phyloP scores from a whole-genome alignment of 805 yeast genomes.

The Sugiyamaella qingdaonensis region DNA sequence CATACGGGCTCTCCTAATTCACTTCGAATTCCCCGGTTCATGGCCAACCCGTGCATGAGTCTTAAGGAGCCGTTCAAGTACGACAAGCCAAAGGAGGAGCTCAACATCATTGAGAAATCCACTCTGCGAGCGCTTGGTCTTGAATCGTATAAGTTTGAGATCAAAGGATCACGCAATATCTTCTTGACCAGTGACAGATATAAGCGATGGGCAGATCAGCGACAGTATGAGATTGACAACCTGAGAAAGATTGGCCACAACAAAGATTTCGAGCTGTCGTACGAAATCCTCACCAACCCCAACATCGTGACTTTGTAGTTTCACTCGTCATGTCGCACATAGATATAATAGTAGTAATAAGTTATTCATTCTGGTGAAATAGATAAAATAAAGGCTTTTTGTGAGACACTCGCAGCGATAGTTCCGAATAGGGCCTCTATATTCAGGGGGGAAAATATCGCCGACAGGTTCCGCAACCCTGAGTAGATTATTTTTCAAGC shows the following conservation, averaged over 20 bases:
- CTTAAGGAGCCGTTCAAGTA: slow-evolving; percentile 16
- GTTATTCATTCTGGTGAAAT: no score
- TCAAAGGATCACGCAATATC: slow-evolving; percentile 1
- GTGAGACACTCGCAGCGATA: no score
- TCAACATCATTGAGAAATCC: slow-evolving; percentile 13
- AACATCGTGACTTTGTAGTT: slow-evolving; percentile 10
- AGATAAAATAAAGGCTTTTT: no score
- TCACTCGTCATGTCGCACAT: not conserved
- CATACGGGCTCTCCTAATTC: slow-evolving; percentile 16
- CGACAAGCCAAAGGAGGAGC: slow-evolving; percentile 13
- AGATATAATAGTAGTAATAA: no score
- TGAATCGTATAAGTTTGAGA: slow-evolving; percentile 8
- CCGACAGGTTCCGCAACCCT: no score
- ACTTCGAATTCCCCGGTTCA: slow-evolving; percentile 16
- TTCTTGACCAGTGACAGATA: slow-evolving; percentile 7
- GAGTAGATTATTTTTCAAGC: no score
- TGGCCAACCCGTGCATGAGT: slow-evolving; percentile 17
- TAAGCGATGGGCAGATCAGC: slow-evolving; percentile 11
- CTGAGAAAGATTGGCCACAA: slow-evolving; percentile 6
- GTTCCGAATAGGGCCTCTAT: no score
- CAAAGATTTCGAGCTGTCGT: slow-evolving; percentile 9
- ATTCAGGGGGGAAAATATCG: no score
- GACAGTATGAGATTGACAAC: slow-evolving; percentile 6
- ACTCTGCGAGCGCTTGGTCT: slow-evolving; percentile 13
- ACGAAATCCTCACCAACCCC: slow-evolving; percentile 12